Base-by-base conservation (phyloP, 331 rosid genomes). In the Pyrus hybrid region DNA sequence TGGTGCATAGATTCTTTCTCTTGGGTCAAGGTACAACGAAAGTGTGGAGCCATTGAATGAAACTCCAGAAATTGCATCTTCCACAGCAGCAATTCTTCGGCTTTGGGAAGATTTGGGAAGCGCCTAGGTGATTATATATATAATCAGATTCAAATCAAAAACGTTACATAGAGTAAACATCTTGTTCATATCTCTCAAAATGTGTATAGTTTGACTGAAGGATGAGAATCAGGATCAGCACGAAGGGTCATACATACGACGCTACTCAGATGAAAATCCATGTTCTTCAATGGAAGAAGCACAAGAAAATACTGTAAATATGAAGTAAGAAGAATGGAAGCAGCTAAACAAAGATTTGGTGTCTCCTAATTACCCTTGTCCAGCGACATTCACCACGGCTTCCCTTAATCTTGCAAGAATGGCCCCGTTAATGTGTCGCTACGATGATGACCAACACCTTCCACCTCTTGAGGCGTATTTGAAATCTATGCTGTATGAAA, bases 31-130 rank as follows among this genome's bases (percentile, higher is more conserved):
- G 74, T 1, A 73, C 80, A 76, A 78, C 69, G 63, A 74, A 56
- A 85, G 66, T 7, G 77, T 67, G 7, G 28, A 83, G 17, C 57
- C 79, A 12, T 23, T 90, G 62, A 80, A 92, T 3, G 69, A 37
- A 2, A 56, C 75, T 54, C 89, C 83, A 22, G 60, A 29, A 60
- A 30, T 90, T 20, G 16, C 81, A 45, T 82, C 88, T 7, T 74
- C 86, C 8, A 7, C 37, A 1, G 88, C 83, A 22, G 82, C 79
- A 5, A 86, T 88, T 63, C 79, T 88, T 60, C 71, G 92, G n/a
- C 78, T 90, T 2, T 90, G 87, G 81, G 96, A 92, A 70, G 97
- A 90, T 68, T 37, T 86, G 0, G 96, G 93, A 56, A 89, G 75
- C 18, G 83, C 81, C 23, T 60, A 58, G 87, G 77, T 49, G 56